phyloP scores from a whole-genome alignment of 148 eudicot genomes.

The Vaccinium macrocarpon region DNA sequence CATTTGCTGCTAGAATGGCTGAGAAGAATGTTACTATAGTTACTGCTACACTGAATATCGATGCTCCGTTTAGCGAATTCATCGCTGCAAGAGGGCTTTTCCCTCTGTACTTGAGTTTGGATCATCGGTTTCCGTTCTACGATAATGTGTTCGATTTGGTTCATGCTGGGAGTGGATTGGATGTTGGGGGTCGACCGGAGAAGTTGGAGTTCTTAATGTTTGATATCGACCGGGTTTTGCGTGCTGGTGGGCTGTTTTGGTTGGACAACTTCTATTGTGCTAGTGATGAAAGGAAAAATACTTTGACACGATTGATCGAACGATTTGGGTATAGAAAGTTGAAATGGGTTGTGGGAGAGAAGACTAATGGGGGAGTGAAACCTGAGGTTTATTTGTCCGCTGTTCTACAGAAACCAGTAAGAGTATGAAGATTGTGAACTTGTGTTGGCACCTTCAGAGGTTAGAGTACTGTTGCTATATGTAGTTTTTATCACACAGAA shows the following conservation, averaged over 20 bases:
- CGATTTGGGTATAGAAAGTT: slow-evolving; percentile 87
- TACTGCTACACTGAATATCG: slow-evolving; percentile 58
- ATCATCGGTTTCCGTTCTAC: slow-evolving; percentile 76
- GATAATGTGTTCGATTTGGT: slow-evolving; percentile 87
- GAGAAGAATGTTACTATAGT: slow-evolving; percentile 74
- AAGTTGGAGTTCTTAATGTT: slow-evolving; percentile 94
- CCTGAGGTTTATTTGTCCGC: slow-evolving; percentile 85
- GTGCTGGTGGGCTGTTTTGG: slow-evolving; percentile 91
- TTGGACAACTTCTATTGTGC: slow-evolving; percentile 76
- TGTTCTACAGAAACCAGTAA: slow-evolving; percentile 87
- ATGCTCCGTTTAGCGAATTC: slow-evolving; percentile 77
- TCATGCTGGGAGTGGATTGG: slow-evolving; percentile 69
- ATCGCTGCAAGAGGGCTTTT: slow-evolving; percentile 87
- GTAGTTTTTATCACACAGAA: slow-evolving; percentile 16
- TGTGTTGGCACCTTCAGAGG: slow-evolving; percentile 12
- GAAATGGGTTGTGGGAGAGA: slow-evolving; percentile 98
- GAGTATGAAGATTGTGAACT: slow-evolving; percentile 37
- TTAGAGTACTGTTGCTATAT: slow-evolving; percentile 5
- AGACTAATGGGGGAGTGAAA: slow-evolving; percentile 48
- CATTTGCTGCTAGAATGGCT: slow-evolving; percentile 91
- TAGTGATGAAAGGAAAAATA: slow-evolving; percentile 72
- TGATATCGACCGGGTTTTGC: slow-evolving; percentile 75
- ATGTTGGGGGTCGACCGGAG: slow-evolving; percentile 72
- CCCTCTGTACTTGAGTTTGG: slow-evolving; percentile 78
- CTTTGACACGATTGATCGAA: slow-evolving; percentile 69